A percentile compares a stretch with the other conserved stretches of the same genome.
Conservation (phyloP, 306 rosid species). For the Parietaria judaica region DNA sequence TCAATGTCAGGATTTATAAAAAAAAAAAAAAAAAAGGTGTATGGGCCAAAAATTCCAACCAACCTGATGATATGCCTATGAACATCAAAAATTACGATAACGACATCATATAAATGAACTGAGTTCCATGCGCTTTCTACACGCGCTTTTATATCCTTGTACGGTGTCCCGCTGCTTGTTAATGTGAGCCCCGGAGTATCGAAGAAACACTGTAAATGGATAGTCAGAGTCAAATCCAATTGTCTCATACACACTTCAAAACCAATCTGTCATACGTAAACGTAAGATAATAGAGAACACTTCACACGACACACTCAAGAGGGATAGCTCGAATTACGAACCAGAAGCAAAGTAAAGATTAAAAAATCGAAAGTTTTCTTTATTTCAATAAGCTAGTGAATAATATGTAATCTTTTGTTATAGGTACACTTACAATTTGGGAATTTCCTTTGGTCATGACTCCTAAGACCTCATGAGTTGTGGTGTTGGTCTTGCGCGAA, state of each 20-base stretch:
- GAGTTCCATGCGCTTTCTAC: constrained; percentile 98
- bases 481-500: constrained; percentile 91
- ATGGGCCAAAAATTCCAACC: not conserved
- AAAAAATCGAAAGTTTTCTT: no score
- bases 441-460: constrained; percentile 79
- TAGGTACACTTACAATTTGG: constrained; percentile 57
- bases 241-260: no score
- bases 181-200: constrained; percentile 87
- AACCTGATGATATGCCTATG: constrained; percentile 88
- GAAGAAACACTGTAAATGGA: constrained; percentile 61
- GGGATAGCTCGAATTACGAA: not conserved
- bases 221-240: not conserved
- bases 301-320: not conserved
- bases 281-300: not conserved
- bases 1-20: not conserved
- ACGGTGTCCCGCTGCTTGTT: constrained; percentile 52
- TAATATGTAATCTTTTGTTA: not conserved
- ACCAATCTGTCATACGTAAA: not conserved
- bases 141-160: constrained; percentile 78
- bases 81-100: constrained; percentile 81
- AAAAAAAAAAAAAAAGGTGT: not conserved
- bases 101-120: constrained; percentile 68
- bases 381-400: not conserved
- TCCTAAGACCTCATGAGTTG: constrained; percentile 93
- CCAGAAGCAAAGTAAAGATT: not conserved